phyloP scores from a whole-genome alignment of 1,139 yeast species.

The Debaryomycetaceae sp. region DNA sequence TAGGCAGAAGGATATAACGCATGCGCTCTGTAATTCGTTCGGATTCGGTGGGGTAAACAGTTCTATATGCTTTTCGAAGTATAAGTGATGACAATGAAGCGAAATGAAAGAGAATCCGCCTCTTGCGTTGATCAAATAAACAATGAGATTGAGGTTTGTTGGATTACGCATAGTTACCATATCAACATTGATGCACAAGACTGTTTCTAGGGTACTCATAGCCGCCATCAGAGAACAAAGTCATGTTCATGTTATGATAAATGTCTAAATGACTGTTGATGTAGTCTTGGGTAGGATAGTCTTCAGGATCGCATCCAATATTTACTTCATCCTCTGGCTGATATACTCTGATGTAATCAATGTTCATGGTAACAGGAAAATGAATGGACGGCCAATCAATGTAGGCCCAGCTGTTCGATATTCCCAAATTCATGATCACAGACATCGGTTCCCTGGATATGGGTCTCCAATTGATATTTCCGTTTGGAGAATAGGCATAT shows the following conservation, averaged over 20 bases:
- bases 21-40: constrained; percentile 84
- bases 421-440: constrained; percentile 70
- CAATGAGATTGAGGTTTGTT: too few relatives aligned
- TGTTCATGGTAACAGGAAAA: constrained; percentile 65
- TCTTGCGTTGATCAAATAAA: too few relatives aligned
- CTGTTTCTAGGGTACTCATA: constrained; percentile 55
- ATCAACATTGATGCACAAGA: constrained; percentile 16
- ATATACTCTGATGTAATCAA: constrained; percentile 77
- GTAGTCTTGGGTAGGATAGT: constrained; percentile 71
- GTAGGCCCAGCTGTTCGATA: constrained; percentile 79
- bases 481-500: constrained; percentile 71
- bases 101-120: not conserved
- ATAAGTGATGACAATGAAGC: not conserved
- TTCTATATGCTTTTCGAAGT: constrained; percentile 34
- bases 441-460: constrained; percentile 87
- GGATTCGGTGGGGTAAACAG: constrained; percentile 98
- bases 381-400: constrained; percentile 69
- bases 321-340: constrained; percentile 56
- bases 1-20: constrained; percentile 36
- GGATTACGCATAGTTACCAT: not conserved
- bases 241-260: constrained; percentile 59
- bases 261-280: constrained; percentile 62
- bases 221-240: constrained; percentile 67
- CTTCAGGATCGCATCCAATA: constrained; percentile 73
- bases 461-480: constrained; percentile 73